Evolutionary conservation across 148 eudicot genomes (phyloP), one percentile per base, ranked within the genome.

Genomic region (Mesembryanthemum crystallinum): DNA sequence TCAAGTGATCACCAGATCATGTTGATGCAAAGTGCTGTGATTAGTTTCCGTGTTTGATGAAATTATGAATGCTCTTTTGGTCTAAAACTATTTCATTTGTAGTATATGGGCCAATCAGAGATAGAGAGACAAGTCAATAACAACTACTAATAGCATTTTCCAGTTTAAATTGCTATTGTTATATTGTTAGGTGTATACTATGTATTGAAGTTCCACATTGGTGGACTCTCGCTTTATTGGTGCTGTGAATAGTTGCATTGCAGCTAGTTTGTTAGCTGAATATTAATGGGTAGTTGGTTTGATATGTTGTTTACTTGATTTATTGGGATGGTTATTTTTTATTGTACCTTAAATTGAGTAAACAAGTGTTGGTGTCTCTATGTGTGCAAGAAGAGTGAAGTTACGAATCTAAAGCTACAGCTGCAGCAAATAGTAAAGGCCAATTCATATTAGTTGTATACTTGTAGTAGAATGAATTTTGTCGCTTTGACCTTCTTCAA

Each of bases 371-470:
- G 23, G 42, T 5, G 39, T 79, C 8, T 79, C 57, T 73, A 30
- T 73, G 43, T 67, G 45, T 75, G 82, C 93, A 92, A 98, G 82
- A 92, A 89, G 87, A 92, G 99, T 64, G 99, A 96, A 81, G 97
- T 92, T 66, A 85, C 97, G 24, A 98, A 96, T 87, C 82, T 96
- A 59, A 96, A 89, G 83, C 79, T 82, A 76, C 98, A 96, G 88
- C 90, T 96, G 43, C 88, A 98, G 78, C 92, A 92, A 84, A n/a
- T n/a, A n/a, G n/a, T n/a, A n/a, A n/a, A n/a, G n/a, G n/a, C n/a
- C n/a, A n/a, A n/a, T n/a, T n/a, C n/a, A n/a, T n/a, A n/a, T n/a
- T n/a, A n/a, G n/a, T n/a, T n/a, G n/a, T n/a, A n/a, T n/a, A n/a
- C n/a, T n/a, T n/a, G n/a, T n/a, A n/a, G n/a, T n/a, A n/a, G n/a